Evolutionary conservation across 345 rosid species (phyloP), one percentile per base, ranked within the genome.

Genomic region (Camelina laxa): DNA sequence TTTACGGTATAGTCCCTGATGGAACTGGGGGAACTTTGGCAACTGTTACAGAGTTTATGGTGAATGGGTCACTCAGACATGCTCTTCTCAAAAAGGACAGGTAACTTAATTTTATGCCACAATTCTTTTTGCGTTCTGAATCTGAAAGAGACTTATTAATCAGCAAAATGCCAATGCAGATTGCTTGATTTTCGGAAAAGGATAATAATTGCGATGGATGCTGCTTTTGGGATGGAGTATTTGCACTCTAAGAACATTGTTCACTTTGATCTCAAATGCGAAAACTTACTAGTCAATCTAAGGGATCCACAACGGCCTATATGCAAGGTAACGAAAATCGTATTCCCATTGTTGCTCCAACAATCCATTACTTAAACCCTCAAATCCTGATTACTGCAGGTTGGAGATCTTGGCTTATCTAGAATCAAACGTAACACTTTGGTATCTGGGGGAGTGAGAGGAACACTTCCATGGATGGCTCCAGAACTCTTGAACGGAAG

Each of bases 181-280:
- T 74, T 81, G 66, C 87, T 88, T 20, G 93, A 84, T 69, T 38
- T 58, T 51, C 83, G 77, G 15, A 85, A 77, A 75, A 86, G 81
- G 82, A 85, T 81, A 66, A 76, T 85, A 48, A 84, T 88, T 44
- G 93, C 90, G 63, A 85, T 85, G 93, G 90, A 88, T 75, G 89
- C 89, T 67, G 90, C 93, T 80, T 88, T 88, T 80, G 93, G 93
- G 12, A 88, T 88, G 93, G 93, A 88, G 80, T 88, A 88, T 83
- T 60, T 88, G 81, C 93, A 88, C 73, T 82, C 82, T 6, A 86
- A 83, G 81, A 86, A 85, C 61, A 88, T 85, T 55, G 90, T 88
- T 69, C 93, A 88, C 67, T 88, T 88, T 74, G 93, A 88, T 78
- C 80, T 88, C 64, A 88, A 88, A 75, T 83, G 93, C 70, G 89